Conservation (phyloP, 2,329 filamentous ascomycete species). For the Ophiostoma angusticollis region DNA sequence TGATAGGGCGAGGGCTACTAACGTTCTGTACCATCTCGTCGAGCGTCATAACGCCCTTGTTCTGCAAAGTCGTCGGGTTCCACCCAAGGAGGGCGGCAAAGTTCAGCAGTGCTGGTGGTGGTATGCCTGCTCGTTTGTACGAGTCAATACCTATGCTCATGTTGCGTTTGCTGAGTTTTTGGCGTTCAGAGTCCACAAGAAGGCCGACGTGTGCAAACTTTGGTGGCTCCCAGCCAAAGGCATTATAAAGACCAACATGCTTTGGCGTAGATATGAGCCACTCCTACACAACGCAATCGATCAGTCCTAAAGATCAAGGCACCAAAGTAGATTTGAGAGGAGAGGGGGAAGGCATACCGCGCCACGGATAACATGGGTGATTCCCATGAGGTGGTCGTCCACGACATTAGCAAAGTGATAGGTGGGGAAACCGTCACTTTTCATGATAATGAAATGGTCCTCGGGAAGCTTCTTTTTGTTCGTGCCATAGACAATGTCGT, state of each 20-base stretch:
- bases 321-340: no score
- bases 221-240: conserved; percentile 61
- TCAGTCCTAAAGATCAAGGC: no score
- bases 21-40: conserved; percentile 58
- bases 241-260: conserved; percentile 57
- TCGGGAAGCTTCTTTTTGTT: conserved; percentile 42
- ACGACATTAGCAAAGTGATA: conserved; percentile 97
- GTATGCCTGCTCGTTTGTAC: conserved; percentile 33
- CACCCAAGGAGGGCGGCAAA: conserved; percentile 80
- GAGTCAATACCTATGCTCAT: conserved; percentile 36
- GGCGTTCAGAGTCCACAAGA: conserved; percentile 52
- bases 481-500: conserved; percentile 67
- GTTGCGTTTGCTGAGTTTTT: conserved; percentile 81
- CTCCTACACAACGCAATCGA: conserved; percentile 40
- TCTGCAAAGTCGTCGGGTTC: conserved; percentile 42
- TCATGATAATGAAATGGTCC: conserved; percentile 82
- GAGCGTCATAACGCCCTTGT: conserved; percentile 59
- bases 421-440: conserved; percentile 83
- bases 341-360: conserved; percentile 44
- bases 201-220: conserved; percentile 72
- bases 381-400: conserved; percentile 88
- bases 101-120: conserved; percentile 49
- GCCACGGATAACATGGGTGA: conserved; percentile 89
- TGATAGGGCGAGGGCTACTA: conserved; percentile 18
- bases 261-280: conserved; percentile 91